Conservation (phyloP, 129 eudicot genomes). For the Heracleum sosnowskyi region DNA sequence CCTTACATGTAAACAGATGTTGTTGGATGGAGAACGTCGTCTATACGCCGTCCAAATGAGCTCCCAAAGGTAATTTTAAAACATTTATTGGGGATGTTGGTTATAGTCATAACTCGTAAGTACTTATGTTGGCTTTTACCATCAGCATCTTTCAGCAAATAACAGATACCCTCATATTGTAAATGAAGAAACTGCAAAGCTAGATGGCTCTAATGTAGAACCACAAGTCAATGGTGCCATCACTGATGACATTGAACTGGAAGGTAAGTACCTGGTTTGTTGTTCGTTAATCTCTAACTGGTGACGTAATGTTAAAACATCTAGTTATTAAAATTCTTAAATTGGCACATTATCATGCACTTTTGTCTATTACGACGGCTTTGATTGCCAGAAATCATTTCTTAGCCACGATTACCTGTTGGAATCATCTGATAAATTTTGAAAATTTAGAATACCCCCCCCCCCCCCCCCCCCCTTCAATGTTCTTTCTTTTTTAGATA, state of each 20-base stretch:
- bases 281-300: background rate
- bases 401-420: background rate
- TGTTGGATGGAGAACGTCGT: constrained; percentile 96
- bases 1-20: constrained; percentile 40
- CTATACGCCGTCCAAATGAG: constrained; percentile 57
- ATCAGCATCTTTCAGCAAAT: constrained; percentile 41
- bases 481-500: background rate
- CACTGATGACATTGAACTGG: constrained; percentile 38
- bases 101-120: background rate
- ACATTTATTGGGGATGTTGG: background rate
- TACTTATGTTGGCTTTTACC: constrained; percentile 33
- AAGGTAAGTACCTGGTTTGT: constrained; percentile 39
- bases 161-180: constrained; percentile 64
- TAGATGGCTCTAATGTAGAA: constrained; percentile 18
- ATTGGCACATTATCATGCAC: background rate
- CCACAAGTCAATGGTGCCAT: constrained; percentile 26
- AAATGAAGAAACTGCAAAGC: constrained; percentile 32
- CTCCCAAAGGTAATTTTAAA: constrained; percentile 63
- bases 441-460: background rate
- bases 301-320: background rate
- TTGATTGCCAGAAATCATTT: background rate
- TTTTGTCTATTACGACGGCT: background rate
- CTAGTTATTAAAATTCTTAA: background rate
- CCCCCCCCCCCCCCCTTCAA: background rate
- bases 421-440: background rate